Conservation (phyloP, 805 yeast species). For the Candida easanensis region DNA sequence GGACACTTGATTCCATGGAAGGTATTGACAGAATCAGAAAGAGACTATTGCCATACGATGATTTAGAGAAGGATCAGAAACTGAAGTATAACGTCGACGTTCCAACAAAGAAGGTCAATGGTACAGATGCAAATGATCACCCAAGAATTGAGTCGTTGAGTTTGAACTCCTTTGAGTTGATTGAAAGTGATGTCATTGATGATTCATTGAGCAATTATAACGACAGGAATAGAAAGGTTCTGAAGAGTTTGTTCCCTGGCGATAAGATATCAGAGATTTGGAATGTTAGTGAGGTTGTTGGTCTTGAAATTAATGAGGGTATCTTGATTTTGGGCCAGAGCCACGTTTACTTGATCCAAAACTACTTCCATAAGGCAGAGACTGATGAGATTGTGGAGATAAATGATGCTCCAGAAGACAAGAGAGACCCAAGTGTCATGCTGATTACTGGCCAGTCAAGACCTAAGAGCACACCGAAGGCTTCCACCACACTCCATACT, state of each 20-base stretch:
- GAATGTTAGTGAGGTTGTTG: slow-evolving; percentile 74
- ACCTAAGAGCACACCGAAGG: slow-evolving; percentile 12
- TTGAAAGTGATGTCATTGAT: slow-evolving; percentile 39
- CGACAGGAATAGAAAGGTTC: slow-evolving; percentile 72
- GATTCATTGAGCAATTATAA: slow-evolving; percentile 38
- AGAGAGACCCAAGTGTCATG: slow-evolving; percentile 67
- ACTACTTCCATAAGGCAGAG: slow-evolving; percentile 55
- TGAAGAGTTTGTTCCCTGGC: slow-evolving; percentile 64
- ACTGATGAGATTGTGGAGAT: slow-evolving; percentile 60
- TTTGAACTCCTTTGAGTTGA: slow-evolving; percentile 39
- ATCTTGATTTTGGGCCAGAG: slow-evolving; percentile 65
- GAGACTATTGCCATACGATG: slow-evolving; percentile 54
- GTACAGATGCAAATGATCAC: slow-evolving; percentile 9
- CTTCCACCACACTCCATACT: slow-evolving; percentile 37
- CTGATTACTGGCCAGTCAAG: slow-evolving; percentile 52
- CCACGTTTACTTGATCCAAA: slow-evolving; percentile 66
- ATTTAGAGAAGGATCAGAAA: slow-evolving; percentile 42
- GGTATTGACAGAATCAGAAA: slow-evolving; percentile 66
- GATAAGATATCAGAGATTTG: slow-evolving; percentile 71
- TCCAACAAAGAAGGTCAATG: slow-evolving; percentile 31
- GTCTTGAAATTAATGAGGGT: slow-evolving; percentile 75
- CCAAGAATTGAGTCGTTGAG: slow-evolving; percentile 25
- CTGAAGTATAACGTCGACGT: slow-evolving; percentile 40
- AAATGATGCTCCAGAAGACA: slow-evolving; percentile 57
- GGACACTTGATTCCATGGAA: slow-evolving; percentile 66